A percentile compares a stretch with the other conserved stretches of the same genome.
These are phyloP conservation scores for Rosa rugosa DNA, from an alignment of 306 rosid genomes.

Conservation along the genomic window DNA sequence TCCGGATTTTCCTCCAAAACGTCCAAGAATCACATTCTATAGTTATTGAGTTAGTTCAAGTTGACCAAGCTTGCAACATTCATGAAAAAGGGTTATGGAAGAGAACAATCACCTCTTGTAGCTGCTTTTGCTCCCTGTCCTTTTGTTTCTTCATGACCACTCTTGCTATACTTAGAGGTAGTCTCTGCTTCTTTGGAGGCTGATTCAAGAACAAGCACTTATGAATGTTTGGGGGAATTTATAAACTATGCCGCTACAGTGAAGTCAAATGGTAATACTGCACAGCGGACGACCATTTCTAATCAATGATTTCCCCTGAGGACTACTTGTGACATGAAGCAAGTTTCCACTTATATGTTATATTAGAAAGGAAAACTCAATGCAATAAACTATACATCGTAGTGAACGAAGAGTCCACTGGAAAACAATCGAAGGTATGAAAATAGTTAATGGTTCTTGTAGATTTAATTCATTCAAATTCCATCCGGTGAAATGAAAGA, in stretches of 20 bases:
- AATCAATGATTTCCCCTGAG: not conserved
- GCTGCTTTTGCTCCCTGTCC: slow-evolving; percentile 70
- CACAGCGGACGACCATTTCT: not conserved
- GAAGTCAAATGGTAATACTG: not conserved
- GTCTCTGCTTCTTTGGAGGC: slow-evolving; percentile 61
- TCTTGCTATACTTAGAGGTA: slow-evolving; percentile 68
- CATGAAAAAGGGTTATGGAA: not conserved
- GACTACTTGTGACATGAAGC: not conserved
- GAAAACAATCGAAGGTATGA: not conserved
- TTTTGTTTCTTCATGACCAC: slow-evolving; percentile 75
- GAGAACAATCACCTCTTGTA: slow-evolving; percentile 50
- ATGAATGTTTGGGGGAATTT: slow-evolving; percentile 7
- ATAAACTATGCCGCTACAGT: not conserved
- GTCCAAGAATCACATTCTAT: slow-evolving; percentile 51
- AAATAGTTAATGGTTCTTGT: not conserved
- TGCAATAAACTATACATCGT: not conserved
- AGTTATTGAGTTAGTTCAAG: slow-evolving; percentile 14
- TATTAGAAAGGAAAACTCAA: not conserved
- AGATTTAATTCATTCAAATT: not conserved
- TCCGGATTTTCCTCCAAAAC: slow-evolving; percentile 44
- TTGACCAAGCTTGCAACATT: not conserved
- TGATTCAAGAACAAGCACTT: slow-evolving; percentile 28
- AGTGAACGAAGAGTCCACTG: not conserved
- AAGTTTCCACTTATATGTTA: too few species aligned
- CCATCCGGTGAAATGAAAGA: not conserved